Conservation (phyloP, 2,329 filamentous ascomycete species). For the Beauveria pseudobassiana region DNA sequence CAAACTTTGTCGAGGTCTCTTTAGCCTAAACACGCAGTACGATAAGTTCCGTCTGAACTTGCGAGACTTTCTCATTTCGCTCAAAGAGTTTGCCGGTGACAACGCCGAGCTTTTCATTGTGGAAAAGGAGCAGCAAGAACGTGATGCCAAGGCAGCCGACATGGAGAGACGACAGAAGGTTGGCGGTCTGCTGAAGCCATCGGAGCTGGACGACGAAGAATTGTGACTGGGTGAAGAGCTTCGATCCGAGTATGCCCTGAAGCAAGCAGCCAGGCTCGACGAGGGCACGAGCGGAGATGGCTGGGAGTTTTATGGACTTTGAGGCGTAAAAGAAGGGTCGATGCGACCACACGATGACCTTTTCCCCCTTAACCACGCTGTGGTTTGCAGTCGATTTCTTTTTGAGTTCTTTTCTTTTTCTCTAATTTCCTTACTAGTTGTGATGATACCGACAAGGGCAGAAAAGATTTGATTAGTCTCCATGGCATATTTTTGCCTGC, state of each 20-base stretch:
- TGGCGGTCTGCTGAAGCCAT: constrained; percentile 90
- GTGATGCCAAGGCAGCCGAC: constrained; percentile 78
- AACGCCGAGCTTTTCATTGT: constrained; percentile 90
- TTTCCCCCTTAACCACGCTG: not conserved
- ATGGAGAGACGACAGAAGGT: constrained; percentile 91
- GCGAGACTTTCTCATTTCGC: constrained; percentile 91
- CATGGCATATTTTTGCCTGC: not conserved
- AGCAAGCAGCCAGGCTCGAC: constrained; percentile 18
- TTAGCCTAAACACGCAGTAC: constrained; percentile 79
- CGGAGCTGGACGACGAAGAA: constrained; percentile 88
- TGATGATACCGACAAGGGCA: constrained; percentile 11
- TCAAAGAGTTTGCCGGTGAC: constrained; percentile 95
- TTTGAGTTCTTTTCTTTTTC: not conserved
- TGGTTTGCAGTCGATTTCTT: not conserved
- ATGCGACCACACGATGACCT: not conserved
- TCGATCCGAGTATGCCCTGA: constrained; percentile 50
- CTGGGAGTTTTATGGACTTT: constrained; percentile 60
- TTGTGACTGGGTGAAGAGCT: constrained; percentile 75
- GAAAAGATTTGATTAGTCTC: constrained; percentile 7
- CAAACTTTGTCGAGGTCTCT: constrained; percentile 81
- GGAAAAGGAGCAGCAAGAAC: constrained; percentile 87
- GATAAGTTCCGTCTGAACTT: constrained; percentile 93
- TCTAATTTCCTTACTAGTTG: constrained; percentile 12
- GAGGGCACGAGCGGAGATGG: constrained; percentile 38
- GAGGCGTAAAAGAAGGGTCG: constrained; percentile 6